Percentiles rank a stretch among this genome's conserved stretches.
Conservation (phyloP, 345 rosid genomes). For the Citrus sinensis region DNA sequence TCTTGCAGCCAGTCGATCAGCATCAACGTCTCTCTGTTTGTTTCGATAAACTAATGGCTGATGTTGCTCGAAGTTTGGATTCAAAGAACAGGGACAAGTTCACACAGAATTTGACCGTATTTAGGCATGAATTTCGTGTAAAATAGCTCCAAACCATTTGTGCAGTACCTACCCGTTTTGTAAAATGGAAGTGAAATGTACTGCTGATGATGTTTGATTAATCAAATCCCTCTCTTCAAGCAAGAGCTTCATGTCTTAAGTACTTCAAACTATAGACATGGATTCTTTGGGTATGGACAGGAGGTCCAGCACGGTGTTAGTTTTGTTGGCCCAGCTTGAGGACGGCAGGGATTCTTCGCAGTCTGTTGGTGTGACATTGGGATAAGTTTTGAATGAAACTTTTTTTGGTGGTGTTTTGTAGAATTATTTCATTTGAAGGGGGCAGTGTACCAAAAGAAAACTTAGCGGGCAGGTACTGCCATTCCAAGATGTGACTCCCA, state of each 20-base stretch:
- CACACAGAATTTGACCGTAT: slow-evolving; percentile 82
- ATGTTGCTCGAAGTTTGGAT: slow-evolving; percentile 81
- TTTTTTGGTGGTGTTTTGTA: slow-evolving; percentile 12
- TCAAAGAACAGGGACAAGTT: slow-evolving; percentile 96
- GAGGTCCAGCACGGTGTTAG: slow-evolving; percentile 9
- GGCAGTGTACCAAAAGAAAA: slow-evolving; percentile 3
- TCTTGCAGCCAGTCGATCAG: slow-evolving; percentile 84
- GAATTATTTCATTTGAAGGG: slow-evolving; percentile 5
- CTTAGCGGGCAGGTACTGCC: background rate
- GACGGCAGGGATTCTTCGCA: slow-evolving; percentile 8
- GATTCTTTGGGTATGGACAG: slow-evolving; percentile 1
- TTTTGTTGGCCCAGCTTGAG: slow-evolving; percentile 8
- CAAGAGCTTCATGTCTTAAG: background rate
- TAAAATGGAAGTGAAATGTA: slow-evolving; percentile 7
- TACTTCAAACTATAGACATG: background rate
- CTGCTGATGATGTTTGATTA: slow-evolving; percentile 16
- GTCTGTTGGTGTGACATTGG: background rate
- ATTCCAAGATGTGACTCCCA: background rate
- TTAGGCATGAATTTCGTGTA: slow-evolving; percentile 88
- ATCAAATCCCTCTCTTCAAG: slow-evolving; percentile 4
- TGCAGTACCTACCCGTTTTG: background rate
- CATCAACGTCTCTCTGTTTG: slow-evolving; percentile 78
- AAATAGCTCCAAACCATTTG: slow-evolving; percentile 34
- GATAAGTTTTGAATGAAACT: slow-evolving; percentile 9
- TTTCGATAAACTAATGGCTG: slow-evolving; percentile 90